phyloP scores from a whole-genome alignment of 805 yeast species.

The Citeromyces matritensis region DNA sequence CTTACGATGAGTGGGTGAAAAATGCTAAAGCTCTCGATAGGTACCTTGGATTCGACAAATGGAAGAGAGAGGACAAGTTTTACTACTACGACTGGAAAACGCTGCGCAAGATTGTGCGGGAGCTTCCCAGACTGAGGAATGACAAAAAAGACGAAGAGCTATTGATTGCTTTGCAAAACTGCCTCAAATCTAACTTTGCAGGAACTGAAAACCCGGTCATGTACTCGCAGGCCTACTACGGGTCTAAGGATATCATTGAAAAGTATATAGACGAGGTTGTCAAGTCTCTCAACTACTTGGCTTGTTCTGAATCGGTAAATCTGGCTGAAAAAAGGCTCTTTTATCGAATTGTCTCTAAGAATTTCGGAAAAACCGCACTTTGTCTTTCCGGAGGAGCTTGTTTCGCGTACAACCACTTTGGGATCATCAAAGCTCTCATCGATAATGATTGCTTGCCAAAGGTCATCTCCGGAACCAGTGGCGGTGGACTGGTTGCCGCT shows the following conservation, averaged over 20 bases:
- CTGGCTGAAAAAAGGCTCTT: slow-evolving; percentile 27
- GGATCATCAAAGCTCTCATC: slow-evolving; percentile 54
- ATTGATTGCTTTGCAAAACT: slow-evolving; percentile 42
- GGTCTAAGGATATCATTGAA: slow-evolving; percentile 49
- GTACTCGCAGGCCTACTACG: slow-evolving; percentile 63
- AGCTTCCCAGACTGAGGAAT: slow-evolving; percentile 20
- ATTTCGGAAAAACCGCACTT: slow-evolving; percentile 59
- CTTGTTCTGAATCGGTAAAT: slow-evolving; percentile 20
- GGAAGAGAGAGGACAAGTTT: slow-evolving; percentile 48
- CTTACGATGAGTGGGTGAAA: slow-evolving; percentile 46
- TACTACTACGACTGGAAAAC: slow-evolving; percentile 58
- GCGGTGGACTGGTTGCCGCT: slow-evolving; percentile 71
- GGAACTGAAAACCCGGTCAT: slow-evolving; percentile 62
- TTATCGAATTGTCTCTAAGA: slow-evolving; percentile 42
- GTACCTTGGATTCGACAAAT: slow-evolving; percentile 39
- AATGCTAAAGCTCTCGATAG: slow-evolving; percentile 45
- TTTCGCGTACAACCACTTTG: slow-evolving; percentile 66
- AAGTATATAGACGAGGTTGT: slow-evolving; percentile 39
- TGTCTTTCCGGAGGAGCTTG: slow-evolving; percentile 73
- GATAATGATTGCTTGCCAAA: slow-evolving; percentile 54
- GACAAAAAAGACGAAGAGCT: slow-evolving; percentile 26
- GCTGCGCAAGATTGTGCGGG: slow-evolving; percentile 27
- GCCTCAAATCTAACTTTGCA: slow-evolving; percentile 61
- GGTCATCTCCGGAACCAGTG: slow-evolving; percentile 66
- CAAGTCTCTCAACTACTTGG: slow-evolving; percentile 25